Percentiles rank a stretch among this genome's conserved stretches.
These are phyloP conservation scores for Oryza glaberrima DNA, from an alignment of 176 grass and related monocot genomes.

Conservation along the genomic window DNA sequence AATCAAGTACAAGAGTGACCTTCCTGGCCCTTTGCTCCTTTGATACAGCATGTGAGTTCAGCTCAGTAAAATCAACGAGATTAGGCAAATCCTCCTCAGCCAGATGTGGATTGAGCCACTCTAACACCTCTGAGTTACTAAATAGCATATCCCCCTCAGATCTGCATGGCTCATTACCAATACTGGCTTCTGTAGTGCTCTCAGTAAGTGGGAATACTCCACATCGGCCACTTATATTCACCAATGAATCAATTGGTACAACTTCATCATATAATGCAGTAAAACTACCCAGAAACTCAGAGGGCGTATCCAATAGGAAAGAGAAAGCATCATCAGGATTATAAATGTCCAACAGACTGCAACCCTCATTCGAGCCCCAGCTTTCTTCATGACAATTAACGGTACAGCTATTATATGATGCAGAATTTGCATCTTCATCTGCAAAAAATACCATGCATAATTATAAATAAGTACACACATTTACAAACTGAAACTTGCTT, in stretches of 20 bases:
- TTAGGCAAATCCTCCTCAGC: conserved; percentile 47
- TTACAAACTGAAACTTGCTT: conserved; percentile 21
- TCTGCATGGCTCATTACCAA: conserved; percentile 38
- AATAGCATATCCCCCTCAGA: conserved; percentile 51
- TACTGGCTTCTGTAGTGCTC: conserved; percentile 37
- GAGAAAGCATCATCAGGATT: conserved; percentile 53
- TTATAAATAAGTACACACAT: conserved; percentile 29
- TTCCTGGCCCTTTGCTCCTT: conserved; percentile 52
- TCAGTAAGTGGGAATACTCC: conserved; percentile 69
- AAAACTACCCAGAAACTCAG: conserved; percentile 57
- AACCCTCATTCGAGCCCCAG: conserved; percentile 46
- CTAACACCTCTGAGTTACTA: conserved; percentile 50
- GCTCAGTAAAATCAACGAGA: conserved; percentile 65
- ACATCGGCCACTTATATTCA: conserved; percentile 53
- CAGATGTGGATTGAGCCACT: conserved; percentile 71
- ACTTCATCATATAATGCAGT: conserved; percentile 46
- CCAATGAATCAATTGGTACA: conserved; percentile 54
- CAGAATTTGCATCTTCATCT: conserved; percentile 28
- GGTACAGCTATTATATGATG: conserved; percentile 28
- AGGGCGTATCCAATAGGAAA: conserved; percentile 65
- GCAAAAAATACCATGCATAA: conserved; percentile 34
- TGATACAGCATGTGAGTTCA: conserved; percentile 44
- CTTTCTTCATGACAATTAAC: conserved; percentile 37
- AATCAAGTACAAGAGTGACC: conserved; percentile 96
- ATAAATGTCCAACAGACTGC: conserved; percentile 69